phyloP scores from a whole-genome alignment of 2,329 filamentous ascomycete genomes.

The Ceratocystis cubensis region DNA sequence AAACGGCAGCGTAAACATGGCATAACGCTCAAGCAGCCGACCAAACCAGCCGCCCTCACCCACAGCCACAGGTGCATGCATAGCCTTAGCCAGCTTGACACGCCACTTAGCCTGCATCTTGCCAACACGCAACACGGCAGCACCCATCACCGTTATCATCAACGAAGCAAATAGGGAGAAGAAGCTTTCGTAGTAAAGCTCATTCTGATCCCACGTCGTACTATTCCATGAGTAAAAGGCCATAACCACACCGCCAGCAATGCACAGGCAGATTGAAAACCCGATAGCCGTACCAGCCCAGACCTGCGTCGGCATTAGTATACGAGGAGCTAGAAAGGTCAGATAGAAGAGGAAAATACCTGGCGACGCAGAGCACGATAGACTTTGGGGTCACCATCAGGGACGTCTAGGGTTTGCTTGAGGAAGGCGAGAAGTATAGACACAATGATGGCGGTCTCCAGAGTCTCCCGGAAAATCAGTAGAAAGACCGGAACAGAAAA shows the following conservation, averaged over 20 bases:
- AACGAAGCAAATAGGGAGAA: conserved; percentile 63
- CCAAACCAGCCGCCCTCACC: conserved; percentile 44
- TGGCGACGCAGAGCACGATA: conserved; percentile 19
- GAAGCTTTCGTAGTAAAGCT: conserved; percentile 69
- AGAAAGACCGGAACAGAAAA: conserved; percentile 78
- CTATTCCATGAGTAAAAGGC: conserved; percentile 45
- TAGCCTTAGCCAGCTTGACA: conserved; percentile 61
- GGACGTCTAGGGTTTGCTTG: conserved; percentile 56
- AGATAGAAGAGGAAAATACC: background rate
- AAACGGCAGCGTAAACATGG: conserved; percentile 77
- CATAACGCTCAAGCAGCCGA: conserved; percentile 60
- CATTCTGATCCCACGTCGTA: conserved; percentile 53
- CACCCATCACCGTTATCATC: conserved; percentile 73
- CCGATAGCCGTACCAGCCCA: conserved; percentile 56
- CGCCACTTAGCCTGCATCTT: conserved; percentile 82
- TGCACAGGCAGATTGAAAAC: conserved; percentile 49
- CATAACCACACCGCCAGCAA: conserved; percentile 57
- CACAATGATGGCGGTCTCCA: conserved; percentile 75
- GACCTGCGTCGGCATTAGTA: conserved; percentile 29
- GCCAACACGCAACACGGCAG: conserved; percentile 64
- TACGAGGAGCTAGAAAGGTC: background rate
- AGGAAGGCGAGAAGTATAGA: conserved; percentile 74
- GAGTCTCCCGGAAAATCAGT: conserved; percentile 73
- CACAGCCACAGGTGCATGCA: conserved; percentile 41
- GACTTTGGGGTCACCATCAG: conserved; percentile 17